Percentiles rank a stretch among this genome's conserved stretches.
These are phyloP conservation scores for Phytopythium litorale DNA, from an alignment of 352 stramenopile genomes.

Conservation along the genomic window DNA sequence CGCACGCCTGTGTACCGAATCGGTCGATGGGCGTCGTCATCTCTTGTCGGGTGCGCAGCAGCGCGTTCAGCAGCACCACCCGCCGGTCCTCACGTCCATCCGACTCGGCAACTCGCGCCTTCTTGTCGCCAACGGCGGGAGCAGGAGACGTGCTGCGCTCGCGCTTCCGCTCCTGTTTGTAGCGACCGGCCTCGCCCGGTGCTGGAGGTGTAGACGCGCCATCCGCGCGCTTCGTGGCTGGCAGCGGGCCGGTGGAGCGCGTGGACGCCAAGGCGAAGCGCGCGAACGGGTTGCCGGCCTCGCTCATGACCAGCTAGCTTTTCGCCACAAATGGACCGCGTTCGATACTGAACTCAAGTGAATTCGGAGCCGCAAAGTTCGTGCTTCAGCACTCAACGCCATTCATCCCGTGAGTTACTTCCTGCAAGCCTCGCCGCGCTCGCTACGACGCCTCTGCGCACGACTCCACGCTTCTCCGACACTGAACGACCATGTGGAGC, in stretches of 20 bases:
- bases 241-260: neutral
- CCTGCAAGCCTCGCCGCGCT: neutral
- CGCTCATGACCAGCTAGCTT: neutral
- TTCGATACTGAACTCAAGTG: neutral
- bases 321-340: neutral
- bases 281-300: conserved; percentile 48
- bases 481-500: neutral
- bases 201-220: neutral
- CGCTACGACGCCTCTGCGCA: neutral
- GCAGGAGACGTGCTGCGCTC: conserved; percentile 8
- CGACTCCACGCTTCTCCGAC: neutral
- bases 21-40: conserved; percentile 55
- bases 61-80: conserved; percentile 29
- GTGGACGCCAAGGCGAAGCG: conserved; percentile 47
- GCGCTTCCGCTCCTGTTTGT: conserved; percentile 20
- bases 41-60: conserved; percentile 29
- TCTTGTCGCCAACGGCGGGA: neutral
- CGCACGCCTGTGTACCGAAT: conserved; percentile 66
- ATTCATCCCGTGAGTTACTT: neutral
- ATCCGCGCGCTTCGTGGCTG: neutral
- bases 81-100: conserved; percentile 14
- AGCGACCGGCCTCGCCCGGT: neutral
- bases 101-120: conserved; percentile 4
- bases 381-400: neutral
- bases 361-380: neutral